A percentile compares a stretch with the other conserved stretches of the same genome.
phyloP scores from a whole-genome alignment of 2,329 filamentous ascomycete species.

The Xylariaceae sp. region DNA sequence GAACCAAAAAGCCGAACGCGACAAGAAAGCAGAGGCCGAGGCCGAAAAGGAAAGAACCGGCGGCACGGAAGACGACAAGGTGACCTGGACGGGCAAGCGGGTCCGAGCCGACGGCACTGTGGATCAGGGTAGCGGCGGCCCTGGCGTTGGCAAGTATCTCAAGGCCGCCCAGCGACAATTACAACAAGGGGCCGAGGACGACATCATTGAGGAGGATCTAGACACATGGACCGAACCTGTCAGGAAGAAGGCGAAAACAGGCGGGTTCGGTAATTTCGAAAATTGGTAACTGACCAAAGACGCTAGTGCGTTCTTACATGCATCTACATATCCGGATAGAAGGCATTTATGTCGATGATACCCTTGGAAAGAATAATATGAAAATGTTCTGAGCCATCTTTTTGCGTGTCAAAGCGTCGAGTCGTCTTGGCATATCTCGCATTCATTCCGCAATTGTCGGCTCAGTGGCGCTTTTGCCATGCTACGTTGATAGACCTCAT shows the following conservation, averaged over 20 bases:
- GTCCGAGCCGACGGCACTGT: slow-evolving; percentile 65
- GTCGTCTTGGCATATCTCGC: no score
- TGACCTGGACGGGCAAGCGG: slow-evolving; percentile 95
- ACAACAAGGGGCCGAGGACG: slow-evolving; percentile 45
- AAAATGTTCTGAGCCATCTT: no score
- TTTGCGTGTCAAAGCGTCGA: no score
- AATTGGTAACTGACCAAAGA: slow-evolving; percentile 81
- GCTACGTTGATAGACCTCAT: no score
- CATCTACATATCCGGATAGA: no score
- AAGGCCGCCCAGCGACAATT: slow-evolving; percentile 51
- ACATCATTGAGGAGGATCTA: slow-evolving; percentile 57
- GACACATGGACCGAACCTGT: slow-evolving; percentile 66
- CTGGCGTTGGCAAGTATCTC: slow-evolving; percentile 75
- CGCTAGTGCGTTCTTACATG: no score
- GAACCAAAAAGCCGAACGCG: slow-evolving; percentile 64
- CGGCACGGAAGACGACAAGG: slow-evolving; percentile 79
- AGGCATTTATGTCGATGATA: no score
- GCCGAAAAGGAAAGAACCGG: slow-evolving; percentile 61
- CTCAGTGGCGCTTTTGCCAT: no score
- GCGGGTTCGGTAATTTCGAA: slow-evolving; percentile 94
- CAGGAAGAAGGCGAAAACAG: slow-evolving; percentile 74
- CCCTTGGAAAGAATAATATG: no score
- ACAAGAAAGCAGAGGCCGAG: slow-evolving; percentile 53
- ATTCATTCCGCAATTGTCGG: no score
- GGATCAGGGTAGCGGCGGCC: slow-evolving; percentile 39